Base-by-base conservation (phyloP, 163 green algal species). In the Scenedesmus sp. region DNA sequence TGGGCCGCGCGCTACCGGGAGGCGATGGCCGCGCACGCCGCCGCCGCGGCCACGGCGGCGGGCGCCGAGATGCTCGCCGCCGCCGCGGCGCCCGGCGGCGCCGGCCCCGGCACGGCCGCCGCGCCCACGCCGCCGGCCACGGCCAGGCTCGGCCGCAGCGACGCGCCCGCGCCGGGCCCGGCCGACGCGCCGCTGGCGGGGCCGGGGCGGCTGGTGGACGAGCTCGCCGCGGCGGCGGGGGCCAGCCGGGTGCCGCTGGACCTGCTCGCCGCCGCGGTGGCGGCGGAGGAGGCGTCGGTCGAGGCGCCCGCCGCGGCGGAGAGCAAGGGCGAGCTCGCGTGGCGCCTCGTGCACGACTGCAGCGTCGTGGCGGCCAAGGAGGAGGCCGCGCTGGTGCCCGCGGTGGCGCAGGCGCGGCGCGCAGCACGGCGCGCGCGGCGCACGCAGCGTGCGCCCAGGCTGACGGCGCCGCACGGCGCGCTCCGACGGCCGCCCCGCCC, bases 41-140 rank as follows among this genome's bases (percentile, higher is more conserved):
- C 31, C 58, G 67, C 67, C 63, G 26, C 67, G 26, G 67, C 67
- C 45, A 51, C 67, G 39, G 67, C 51, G 53, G 48, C 47, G 39
- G 67, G 67, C 20, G 67, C 67, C 3, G 31, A 64, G 67, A 65
- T 76, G 67, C 33, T 76, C 50, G 67, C 67, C n/a, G 67, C 67
- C 26, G 64, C 45, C 50, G 13, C 31, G 36, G 20, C 36, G n/a
- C 6, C 66, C 7, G 17, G 26, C 39, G 39, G 39, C 39, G 39
- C 6, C 7, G 39, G 39, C 39, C 7, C 39, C 6, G 39, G 39
- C 39, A 10, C 39, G 10, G 39, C n/a, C n/a, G n/a, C n/a, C n/a
- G n/a, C n/a, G n/a, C n/a, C n/a, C n/a, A n/a, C n/a, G n/a, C n/a
- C n/a, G n/a, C n/a, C n/a, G n/a, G n/a, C n/a, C n/a, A n/a, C n/a